Evolutionary conservation across 2,329 filamentous ascomycete genomes (phyloP).

Genomic region (Immersiporthe knoxdaviesiana): DNA sequence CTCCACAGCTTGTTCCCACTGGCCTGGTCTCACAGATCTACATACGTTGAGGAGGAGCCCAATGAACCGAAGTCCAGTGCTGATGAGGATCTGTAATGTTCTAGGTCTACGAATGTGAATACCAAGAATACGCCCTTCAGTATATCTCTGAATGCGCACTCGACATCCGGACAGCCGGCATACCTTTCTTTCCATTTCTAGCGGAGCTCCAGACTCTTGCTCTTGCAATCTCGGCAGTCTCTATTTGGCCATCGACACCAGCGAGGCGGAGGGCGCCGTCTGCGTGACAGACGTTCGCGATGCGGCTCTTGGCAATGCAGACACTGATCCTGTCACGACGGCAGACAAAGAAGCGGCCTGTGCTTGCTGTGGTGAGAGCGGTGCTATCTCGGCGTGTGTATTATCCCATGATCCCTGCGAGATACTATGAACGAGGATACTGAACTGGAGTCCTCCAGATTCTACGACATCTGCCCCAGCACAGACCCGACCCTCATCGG

Average conservation of each 20-base stretch:
- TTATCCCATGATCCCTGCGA: background rate
- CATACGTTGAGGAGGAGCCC: too few species aligned
- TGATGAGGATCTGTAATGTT: background rate
- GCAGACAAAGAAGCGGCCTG: slow-evolving; percentile 37
- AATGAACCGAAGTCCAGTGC: background rate
- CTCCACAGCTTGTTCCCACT: too few species aligned
- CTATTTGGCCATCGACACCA: slow-evolving; percentile 30
- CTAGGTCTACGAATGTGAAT: slow-evolving; percentile 41
- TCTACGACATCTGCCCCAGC: slow-evolving; percentile 40
- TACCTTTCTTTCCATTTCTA: slow-evolving; percentile 45
- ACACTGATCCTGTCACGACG: slow-evolving; percentile 31
- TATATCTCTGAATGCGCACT: slow-evolving; percentile 40
- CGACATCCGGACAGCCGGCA: slow-evolving; percentile 34
- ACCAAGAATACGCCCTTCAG: slow-evolving; percentile 42
- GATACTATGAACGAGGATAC: background rate
- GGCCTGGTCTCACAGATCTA: background rate
- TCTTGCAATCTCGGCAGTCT: slow-evolving; percentile 43
- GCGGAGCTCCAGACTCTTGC: slow-evolving; percentile 40
- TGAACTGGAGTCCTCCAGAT: slow-evolving; percentile 25
- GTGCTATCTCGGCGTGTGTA: slow-evolving; percentile 40
- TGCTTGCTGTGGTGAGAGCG: slow-evolving; percentile 41
- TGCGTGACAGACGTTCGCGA: slow-evolving; percentile 29
- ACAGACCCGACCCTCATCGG: slow-evolving; percentile 33
- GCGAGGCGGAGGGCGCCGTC: background rate
- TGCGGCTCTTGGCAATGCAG: slow-evolving; percentile 32